Conservation (phyloP, 2,329 filamentous ascomycete genomes). For the Xylaria sp. region DNA sequence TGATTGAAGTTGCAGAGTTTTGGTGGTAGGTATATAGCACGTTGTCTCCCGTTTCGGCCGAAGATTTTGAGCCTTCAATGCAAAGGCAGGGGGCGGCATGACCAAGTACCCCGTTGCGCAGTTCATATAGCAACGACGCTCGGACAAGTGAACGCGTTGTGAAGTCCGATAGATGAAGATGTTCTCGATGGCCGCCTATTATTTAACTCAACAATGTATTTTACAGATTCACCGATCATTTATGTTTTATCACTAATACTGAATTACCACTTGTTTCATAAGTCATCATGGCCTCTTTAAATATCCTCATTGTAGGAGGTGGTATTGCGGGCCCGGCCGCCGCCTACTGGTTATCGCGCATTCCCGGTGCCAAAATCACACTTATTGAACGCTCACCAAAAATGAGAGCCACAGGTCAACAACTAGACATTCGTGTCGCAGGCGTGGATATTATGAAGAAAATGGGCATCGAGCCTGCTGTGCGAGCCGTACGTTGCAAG, state of each 20-base stretch:
- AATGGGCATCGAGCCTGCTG: constrained; percentile 52
- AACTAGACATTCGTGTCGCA: constrained; percentile 56
- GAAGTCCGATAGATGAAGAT: background rate
- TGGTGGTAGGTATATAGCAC: too few relatives aligned
- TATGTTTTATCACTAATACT: background rate
- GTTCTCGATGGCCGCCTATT: background rate
- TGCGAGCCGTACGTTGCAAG: constrained; percentile 51
- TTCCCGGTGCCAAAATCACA: constrained; percentile 49
- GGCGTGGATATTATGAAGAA: constrained; percentile 54
- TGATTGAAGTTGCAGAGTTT: too few relatives aligned
- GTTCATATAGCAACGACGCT: background rate
- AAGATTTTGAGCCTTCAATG: background rate
- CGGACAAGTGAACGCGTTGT: background rate
- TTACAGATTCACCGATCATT: background rate
- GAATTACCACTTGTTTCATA: background rate
- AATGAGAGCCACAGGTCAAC: constrained; percentile 54
- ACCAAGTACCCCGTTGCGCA: background rate
- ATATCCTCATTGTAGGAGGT: constrained; percentile 53
- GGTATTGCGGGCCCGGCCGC: constrained; percentile 55
- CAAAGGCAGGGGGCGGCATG: constrained; percentile 10
- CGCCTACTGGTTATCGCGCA: constrained; percentile 55
- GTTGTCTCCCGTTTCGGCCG: too few relatives aligned
- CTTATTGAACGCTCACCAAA: constrained; percentile 55
- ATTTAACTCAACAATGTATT: background rate
- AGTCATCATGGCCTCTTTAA: constrained; percentile 45